Base-by-base conservation (phyloP, 2,329 filamentous ascomycete genomes). In the Claviceps maximensis region DNA sequence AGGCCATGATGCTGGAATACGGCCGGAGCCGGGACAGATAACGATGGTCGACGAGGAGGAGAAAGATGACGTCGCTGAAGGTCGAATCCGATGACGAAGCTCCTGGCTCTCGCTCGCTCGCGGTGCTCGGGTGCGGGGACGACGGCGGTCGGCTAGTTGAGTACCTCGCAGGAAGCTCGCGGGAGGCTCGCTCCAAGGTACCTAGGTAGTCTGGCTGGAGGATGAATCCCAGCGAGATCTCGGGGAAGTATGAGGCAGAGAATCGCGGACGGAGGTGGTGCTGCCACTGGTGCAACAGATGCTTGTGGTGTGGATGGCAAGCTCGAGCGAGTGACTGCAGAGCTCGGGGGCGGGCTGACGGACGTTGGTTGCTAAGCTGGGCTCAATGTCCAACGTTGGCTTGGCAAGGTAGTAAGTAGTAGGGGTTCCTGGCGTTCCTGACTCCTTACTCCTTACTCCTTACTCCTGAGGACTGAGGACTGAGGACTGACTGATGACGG, bases 1-100 rank as follows among this genome's bases (percentile, higher is more conserved):
- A 86, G 56, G 87, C 83, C 87, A 93, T 93, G 60, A 60, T 69
- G 61, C 19, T 25, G 4, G 23, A 53, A 9, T 36, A 23, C 38
- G 42, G 50, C 47, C 33, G 50, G 49, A 15, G 25, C 23, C 17
- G 50, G 46, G 17, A 25, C 25, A 2, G 29, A 25, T n/a, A 13
- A 8, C 45, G 42, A 44, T 21, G 33, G 25, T 29, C 38, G 47
- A 33, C 29, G 27, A 49, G 31, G 42, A 10, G 15, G 25, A 31
- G 47, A 48, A 36, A 49, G 25, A 51, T 31, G 21, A 50, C 31
- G 53, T 47, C 33, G 50, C 49, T 47, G 7, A 31, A 48, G 47
- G 31, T 27, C 31, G 23, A 40, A 38, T 27, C 17, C 25, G 42
- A 17, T 12, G 21, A 21, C 33, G 19, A 49, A 52, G 42, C 47